Evolutionary conservation across 2,329 filamentous ascomycete genomes (phyloP).

Genomic region (Apiospora koreana): DNA sequence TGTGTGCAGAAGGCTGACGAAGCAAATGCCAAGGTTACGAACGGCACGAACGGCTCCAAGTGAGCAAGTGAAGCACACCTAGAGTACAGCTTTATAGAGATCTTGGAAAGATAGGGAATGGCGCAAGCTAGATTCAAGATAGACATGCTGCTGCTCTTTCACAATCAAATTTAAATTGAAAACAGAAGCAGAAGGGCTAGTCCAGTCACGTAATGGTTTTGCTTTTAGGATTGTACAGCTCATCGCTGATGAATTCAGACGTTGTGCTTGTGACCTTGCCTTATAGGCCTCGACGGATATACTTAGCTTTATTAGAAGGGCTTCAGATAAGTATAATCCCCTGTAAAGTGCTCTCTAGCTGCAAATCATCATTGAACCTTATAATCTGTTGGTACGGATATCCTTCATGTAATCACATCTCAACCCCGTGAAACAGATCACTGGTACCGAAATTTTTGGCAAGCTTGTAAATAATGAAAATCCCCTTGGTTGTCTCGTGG

Average conservation of each 20-base stretch:
- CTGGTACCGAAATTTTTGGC: constrained; percentile 16
- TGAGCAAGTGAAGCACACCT: not conserved
- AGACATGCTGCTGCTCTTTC: not conserved
- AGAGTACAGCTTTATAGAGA: not conserved
- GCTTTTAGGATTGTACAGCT: not conserved
- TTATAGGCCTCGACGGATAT: not conserved
- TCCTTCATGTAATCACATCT: not conserved
- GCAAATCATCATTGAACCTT: not conserved
- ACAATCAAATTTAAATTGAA: not conserved
- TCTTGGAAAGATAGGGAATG: not conserved
- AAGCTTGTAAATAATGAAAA: constrained; percentile 14
- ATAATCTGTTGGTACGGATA: not conserved
- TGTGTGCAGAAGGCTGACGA: constrained; percentile 70
- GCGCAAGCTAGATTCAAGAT: not conserved
- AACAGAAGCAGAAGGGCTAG: not conserved
- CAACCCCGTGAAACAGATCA: constrained; percentile 19
- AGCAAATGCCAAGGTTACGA: constrained; percentile 43
- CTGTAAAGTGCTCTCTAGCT: not conserved
- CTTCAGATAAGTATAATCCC: not conserved
- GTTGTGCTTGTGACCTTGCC: not conserved
- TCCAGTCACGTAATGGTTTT: not conserved
- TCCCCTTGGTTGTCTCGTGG: constrained; percentile 9
- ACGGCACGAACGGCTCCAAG: not conserved
- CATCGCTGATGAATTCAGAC: not conserved
- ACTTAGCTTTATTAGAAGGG: not conserved